Base-by-base conservation (phyloP, 306 rosid species). In the Pachyrhizus erosus region DNA sequence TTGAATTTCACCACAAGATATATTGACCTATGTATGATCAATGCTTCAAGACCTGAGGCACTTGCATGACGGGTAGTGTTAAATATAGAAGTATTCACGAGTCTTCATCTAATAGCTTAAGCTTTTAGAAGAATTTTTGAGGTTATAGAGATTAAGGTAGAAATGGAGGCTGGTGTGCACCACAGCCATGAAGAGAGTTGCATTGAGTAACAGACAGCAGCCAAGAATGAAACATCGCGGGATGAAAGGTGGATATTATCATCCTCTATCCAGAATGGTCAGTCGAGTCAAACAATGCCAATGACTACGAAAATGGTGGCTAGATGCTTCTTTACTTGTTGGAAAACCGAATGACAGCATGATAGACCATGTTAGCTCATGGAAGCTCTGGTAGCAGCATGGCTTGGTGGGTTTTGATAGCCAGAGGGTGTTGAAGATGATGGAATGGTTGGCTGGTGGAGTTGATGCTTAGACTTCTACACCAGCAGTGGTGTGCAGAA, bases 301-400 rank as follows among this genome's bases (percentile, higher is more conserved):
- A 21, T 1, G 9, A 21, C 64, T 57, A 23, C 64, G 31, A 8
- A 60, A 60, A 24, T 60, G 39, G 34, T 60, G 67, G 37, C 67
- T 26, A 8, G 67, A 23, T 60, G 8, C 3, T 26, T 18, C 9
- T 26, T 26, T 9, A 26, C 37, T 11, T 60, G n/a, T 10, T 60
- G 37, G 67, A 60, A 24, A 24, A 60, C 65, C 67, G 26, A 60
- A 26, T 60, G 67, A 60, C 67, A 10, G 67, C n/a, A 24, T 58
- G 67, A 60, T 9, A 26, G 67, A 13, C 67, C 9, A 12, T 60
- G 39, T 18, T 60, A 26, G 39, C 67, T 58, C 33, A 57, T 57
- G 64, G 14, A 57, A 9, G 66, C 66, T 26, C 67, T 24, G 67
- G 39, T 60, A 39, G 67, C 37, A 3, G 26, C 0, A 0, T 60